Evolutionary conservation across 768 basidiomycete genomes (phyloP).

Genomic region (Panus rudis): DNA sequence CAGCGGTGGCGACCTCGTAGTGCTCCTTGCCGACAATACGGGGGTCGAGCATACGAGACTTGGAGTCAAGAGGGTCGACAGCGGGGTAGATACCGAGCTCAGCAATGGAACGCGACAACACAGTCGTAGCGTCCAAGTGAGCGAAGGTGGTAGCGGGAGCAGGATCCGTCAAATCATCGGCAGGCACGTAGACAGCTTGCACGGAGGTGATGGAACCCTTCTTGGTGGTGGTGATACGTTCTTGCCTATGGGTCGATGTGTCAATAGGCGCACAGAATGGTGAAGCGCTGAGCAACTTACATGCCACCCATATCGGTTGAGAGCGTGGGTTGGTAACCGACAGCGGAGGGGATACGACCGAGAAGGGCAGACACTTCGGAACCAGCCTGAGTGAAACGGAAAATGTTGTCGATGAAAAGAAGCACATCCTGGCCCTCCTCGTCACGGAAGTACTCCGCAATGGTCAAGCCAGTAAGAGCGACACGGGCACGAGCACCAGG

Average conservation of each 20-base stretch:
- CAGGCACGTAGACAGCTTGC: slow-evolving; percentile 99
- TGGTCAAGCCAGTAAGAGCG: slow-evolving; percentile 97
- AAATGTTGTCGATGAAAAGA: slow-evolving; percentile 99
- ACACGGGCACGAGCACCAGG: slow-evolving; percentile 99
- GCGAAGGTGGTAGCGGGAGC: slow-evolving; percentile 99
- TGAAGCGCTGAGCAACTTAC: slow-evolving; percentile 38
- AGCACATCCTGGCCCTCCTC: slow-evolving; percentile 99
- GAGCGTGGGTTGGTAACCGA: slow-evolving; percentile 99
- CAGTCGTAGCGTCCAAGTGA: slow-evolving; percentile 99
- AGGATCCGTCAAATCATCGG: slow-evolving; percentile 99
- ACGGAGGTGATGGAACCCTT: slow-evolving; percentile 99
- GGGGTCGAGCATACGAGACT: slow-evolving; percentile 99
- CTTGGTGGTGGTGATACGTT: slow-evolving; percentile 99
- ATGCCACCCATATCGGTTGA: slow-evolving; percentile 99
- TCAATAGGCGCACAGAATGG: slow-evolving; percentile 7
- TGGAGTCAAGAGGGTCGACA: slow-evolving; percentile 98
- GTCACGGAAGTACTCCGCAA: slow-evolving; percentile 99
- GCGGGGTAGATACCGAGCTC: slow-evolving; percentile 99
- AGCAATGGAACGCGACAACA: slow-evolving; percentile 98
- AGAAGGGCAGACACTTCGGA: slow-evolving; percentile 99
- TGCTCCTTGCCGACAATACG: slow-evolving; percentile 95
- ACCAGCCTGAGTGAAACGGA: slow-evolving; percentile 99
- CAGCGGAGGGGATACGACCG: slow-evolving; percentile 99
- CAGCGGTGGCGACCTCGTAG: slow-evolving; percentile 93
- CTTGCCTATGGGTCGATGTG: slow-evolving; percentile 57